Evolutionary conservation across 805 yeast genomes (phyloP).

Genomic region (Kockiozyma suomiensis): DNA sequence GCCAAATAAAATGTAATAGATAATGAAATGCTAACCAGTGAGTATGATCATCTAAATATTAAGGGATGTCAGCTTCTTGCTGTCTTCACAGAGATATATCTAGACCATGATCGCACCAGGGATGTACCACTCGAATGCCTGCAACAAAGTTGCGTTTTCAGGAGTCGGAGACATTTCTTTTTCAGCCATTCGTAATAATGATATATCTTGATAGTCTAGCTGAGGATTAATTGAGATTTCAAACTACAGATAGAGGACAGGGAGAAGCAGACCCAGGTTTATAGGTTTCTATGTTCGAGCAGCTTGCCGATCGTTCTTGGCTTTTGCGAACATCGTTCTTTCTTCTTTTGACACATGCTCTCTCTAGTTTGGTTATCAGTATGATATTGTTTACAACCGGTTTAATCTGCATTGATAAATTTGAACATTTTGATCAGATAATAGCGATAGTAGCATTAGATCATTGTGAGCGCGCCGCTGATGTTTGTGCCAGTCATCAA

Average conservation of each 20-base stretch:
- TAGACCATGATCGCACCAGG: constrained; percentile 12
- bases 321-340: background rate
- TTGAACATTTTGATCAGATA: no score
- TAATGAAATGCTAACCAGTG: constrained; percentile 18
- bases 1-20: background rate
- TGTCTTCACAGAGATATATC: background rate
- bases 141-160: constrained; percentile 30
- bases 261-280: no score
- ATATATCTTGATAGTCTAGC: background rate
- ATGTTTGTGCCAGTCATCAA: background rate
- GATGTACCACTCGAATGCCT: constrained; percentile 34
- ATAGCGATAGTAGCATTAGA: background rate
- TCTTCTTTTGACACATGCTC: background rate
- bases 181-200: background rate
- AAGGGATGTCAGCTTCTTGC: background rate
- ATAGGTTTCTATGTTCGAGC: no score
- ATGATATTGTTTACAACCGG: background rate
- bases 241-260: no score
- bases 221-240: background rate
- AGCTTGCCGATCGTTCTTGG: no score
- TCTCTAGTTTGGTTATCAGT: background rate
- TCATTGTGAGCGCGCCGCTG: background rate
- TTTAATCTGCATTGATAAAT: no score
- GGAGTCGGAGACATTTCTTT: constrained; percentile 13
- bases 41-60: constrained; percentile 21